Base-by-base conservation (phyloP, 2,329 filamentous ascomycete genomes). In the Pseudonectria buxi region DNA sequence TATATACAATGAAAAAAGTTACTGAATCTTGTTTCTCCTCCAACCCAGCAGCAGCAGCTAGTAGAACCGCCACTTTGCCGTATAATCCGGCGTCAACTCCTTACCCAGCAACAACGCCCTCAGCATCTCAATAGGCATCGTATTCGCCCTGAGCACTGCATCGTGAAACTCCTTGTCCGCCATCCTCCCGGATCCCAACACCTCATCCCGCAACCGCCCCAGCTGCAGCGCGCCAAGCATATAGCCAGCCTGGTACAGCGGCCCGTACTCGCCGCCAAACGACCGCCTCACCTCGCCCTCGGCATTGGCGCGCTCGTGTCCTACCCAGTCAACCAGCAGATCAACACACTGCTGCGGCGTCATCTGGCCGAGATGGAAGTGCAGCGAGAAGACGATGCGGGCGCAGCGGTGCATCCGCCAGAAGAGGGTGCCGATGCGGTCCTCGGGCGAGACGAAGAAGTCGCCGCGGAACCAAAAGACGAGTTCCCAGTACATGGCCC, bases 371-470 rank as follows among this genome's bases (percentile, higher is more conserved):
- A 79, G 63, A 47, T 79, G 75, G 39, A 77, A 79, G 26, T 67
- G 68, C 2, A 79, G 51, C 0, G 71, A 75, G 54, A 79, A 78
- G 10, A 73, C 57, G 44, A 78, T 78, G 26, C 76, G 68, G 6
- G 70, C 69, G 45, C 74, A 78, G 18, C 76, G 70, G 50, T 80
- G 75, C 68, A 79, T 76, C 11, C 73, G 65, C 75, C 75, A 79
- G 51, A 78, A 79, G 7, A 80, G 55, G 43, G 76, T 72, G 0
- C 75, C 75, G 14, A 79, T 64, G 26, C 64, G 63, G 42, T 78
- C 70, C 39, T 73, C 67, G 0, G 74, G 62, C 1, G 62, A 61
- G 4, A 59, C 57, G 37, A 69, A 65, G 46, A 76, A 78, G 43
- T 68, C 64, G 22, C 63, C 63, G 18, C 69, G 62, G 28, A 71